Base-by-base conservation (phyloP, 768 basidiomycete species). In the Pulveroboletus sp. region DNA sequence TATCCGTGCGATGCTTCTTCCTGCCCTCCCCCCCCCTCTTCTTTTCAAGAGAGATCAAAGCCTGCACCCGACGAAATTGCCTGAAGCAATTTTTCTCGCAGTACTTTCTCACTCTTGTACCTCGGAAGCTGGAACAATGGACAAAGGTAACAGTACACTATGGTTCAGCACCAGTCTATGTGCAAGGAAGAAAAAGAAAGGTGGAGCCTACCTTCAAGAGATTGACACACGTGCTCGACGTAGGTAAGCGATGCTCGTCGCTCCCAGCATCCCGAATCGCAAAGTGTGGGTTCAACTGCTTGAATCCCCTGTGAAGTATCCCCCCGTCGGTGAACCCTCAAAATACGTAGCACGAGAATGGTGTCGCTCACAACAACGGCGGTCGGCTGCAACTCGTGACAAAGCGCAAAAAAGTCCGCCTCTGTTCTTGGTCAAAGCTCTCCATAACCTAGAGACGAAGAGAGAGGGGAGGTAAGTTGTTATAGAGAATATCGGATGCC, bases 331-430 rank as follows among this genome's bases (percentile, higher is more conserved):
- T 32, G 30, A 43, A 2, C 13, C 8, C 0, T 30, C 27, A 13
- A 43, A 6, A 17, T 36, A 28, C 4, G 31, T 5, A 15, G 13
- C 4, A 17, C 11, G 17, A 5, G 5, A 39, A n/a, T 9, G n/a
- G 6, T 2, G 17, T 18, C 27, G 73, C 86, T 57, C 57, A 90
- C 84, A 94, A 73, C 26, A 97, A 70, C 0, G 93, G 94, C 0
- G 94, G 91, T 14, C 92, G 77, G 59, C 89, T 86, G 59, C 92
- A 93, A 56, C 89, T 92, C 15, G 96, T 97, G 17, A 93, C 95
- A 59, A 98, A 99, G 13, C 90, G 79, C 50, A 99, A 68, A 49
- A 98, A 72, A 2, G 81, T 76, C 39, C 83, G 75, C 13, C 86
- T 79, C 57, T 98, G 84, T 40, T 89, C 85, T 51, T 92, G 84